Evolutionary conservation across 345 rosid species (phyloP).

Genomic region (Camelina hispida): DNA sequence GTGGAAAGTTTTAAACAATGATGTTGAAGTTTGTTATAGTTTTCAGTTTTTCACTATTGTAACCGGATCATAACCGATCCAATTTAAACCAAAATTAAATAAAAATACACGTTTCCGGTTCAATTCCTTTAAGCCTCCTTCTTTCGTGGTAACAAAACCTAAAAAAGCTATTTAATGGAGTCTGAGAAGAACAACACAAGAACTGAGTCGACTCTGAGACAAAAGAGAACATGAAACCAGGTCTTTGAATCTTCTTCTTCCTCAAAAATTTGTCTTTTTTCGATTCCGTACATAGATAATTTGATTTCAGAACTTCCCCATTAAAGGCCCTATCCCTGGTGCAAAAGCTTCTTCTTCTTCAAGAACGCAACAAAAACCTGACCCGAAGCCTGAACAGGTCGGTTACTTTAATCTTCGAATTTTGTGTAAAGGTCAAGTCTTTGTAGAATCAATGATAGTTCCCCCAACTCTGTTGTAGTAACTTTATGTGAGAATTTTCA

Average conservation of each 20-base stretch:
- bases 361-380: constrained; percentile 36
- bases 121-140: not conserved
- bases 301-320: constrained; percentile 68
- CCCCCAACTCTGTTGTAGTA: not conserved
- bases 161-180: constrained; percentile 30
- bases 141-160: constrained; percentile 15
- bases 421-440: constrained; percentile 28
- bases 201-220: constrained; percentile 19
- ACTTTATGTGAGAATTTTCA: not conserved
- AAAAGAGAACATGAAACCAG: constrained; percentile 43
- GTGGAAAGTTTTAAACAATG: constrained; percentile 17
- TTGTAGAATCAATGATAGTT: constrained; percentile 11
- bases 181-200: constrained; percentile 9
- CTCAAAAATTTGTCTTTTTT: not conserved
- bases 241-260: constrained; percentile 15
- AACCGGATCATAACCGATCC: constrained; percentile 16
- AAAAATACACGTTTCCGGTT: constrained; percentile 29
- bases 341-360: constrained; percentile 49
- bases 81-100: constrained; percentile 16
- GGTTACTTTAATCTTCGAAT: not conserved
- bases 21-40: constrained; percentile 16
- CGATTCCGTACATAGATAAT: not conserved
- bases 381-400: constrained; percentile 47
- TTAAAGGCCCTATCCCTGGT: constrained; percentile 81
- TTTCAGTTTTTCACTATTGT: not conserved